phyloP scores from a whole-genome alignment of 345 rosid species.

The Boechera retrofracta region DNA sequence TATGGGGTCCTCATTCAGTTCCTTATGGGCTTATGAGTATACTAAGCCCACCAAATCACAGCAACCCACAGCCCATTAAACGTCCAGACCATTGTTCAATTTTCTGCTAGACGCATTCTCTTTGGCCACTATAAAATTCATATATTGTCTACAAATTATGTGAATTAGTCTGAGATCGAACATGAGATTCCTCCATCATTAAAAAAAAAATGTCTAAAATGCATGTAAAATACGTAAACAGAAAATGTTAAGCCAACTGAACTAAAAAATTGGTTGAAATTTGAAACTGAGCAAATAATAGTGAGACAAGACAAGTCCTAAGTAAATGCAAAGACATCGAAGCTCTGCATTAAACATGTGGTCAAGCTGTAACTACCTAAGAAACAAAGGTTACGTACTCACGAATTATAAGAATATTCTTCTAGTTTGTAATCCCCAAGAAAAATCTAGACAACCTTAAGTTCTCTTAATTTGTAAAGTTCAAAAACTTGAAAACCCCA shows the following conservation, averaged over 20 bases:
- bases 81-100: neutral
- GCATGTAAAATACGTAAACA: neutral
- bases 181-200: neutral
- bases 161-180: neutral
- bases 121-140: neutral
- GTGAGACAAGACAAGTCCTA: conserved; percentile 30
- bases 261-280: conserved; percentile 23
- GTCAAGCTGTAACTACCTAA: conserved; percentile 15
- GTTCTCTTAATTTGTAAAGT: conserved; percentile 2
- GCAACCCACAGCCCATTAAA: neutral
- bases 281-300: conserved; percentile 16
- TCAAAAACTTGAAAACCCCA: conserved; percentile 26
- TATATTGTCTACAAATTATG: neutral
- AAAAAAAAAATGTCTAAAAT: neutral
- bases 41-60: conserved; percentile 1
- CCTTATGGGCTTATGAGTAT: neutral
- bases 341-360: conserved; percentile 28
- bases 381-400: conserved; percentile 8
- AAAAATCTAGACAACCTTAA: conserved; percentile 9
- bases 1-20: neutral
- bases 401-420: neutral
- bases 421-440: conserved; percentile 17
- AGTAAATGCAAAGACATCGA: conserved; percentile 27
- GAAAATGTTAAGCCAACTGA: neutral
- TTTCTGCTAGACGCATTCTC: neutral